Percentiles rank a stretch among this genome's conserved stretches.
Evolutionary conservation across 2,329 filamentous ascomycete species (phyloP).

Genomic region (Harringtonia lauricola): DNA sequence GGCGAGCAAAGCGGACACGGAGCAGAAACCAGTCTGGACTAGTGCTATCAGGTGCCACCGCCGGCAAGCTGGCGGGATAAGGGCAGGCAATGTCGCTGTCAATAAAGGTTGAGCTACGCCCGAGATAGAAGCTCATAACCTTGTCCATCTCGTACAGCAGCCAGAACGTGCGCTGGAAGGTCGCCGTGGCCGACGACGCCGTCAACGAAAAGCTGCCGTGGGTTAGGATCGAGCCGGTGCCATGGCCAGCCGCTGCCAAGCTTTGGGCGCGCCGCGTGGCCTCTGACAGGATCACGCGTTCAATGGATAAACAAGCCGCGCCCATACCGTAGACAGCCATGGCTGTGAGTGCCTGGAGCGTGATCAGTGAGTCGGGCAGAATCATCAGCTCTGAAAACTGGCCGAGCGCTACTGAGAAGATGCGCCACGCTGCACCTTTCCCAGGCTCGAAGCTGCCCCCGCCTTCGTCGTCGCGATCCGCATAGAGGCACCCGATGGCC

Average conservation of each 20-base stretch:
- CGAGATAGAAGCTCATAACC: slow-evolving; percentile 18
- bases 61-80: slow-evolving; percentile 15
- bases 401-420: slow-evolving; percentile 25
- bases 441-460: slow-evolving; percentile 26
- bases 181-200: neutral
- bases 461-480: neutral
- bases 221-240: slow-evolving; percentile 4
- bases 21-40: slow-evolving; percentile 16
- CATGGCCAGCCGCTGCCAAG: slow-evolving; percentile 13
- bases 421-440: slow-evolving; percentile 25
- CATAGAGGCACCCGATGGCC: slow-evolving; percentile 25
- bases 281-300: slow-evolving; percentile 20
- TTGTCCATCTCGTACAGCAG: slow-evolving; percentile 17
- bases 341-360: slow-evolving; percentile 20
- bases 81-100: slow-evolving; percentile 22
- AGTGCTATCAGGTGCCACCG: slow-evolving; percentile 7
- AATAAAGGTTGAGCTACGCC: slow-evolving; percentile 20
- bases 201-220: neutral
- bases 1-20: slow-evolving; percentile 16
- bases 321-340: slow-evolving; percentile 18
- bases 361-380: slow-evolving; percentile 17
- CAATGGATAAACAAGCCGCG: slow-evolving; percentile 19
- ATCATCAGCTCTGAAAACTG: slow-evolving; percentile 22
- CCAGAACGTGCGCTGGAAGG: slow-evolving; percentile 20
- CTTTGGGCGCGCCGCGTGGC: slow-evolving; percentile 20